Evolutionary conservation across 495 filamentous ascomycete species (phyloP), one percentile per base, ranked within the genome.

Genomic region (Penicillium cosmopolitanum): DNA sequence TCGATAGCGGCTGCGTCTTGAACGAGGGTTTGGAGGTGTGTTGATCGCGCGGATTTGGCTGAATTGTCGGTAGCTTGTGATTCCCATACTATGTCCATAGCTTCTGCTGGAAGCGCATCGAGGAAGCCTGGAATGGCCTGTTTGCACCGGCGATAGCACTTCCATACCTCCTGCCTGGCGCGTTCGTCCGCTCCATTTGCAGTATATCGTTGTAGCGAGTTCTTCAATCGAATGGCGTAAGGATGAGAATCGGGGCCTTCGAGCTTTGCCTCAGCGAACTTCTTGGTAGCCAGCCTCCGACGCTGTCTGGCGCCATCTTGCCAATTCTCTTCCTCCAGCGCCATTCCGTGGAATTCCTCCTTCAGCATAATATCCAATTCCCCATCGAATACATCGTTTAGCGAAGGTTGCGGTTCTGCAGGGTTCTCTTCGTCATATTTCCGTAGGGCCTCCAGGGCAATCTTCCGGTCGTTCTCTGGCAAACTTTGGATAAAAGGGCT

Each of bases 1-100:
- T 82, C 84, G 38, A 81, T 74, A 11, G 82, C 74, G 25, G 75
- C 67, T 69, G 89, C 85, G 62, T 92, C 90, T 66, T 85, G 78
- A 6, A 82, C 75, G 13, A 93, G 73, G 11, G 73, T 65, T 55
- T 85, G 83, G 16, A 90, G 64, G 71, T 87, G 86, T 12, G 75
- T 70, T 70, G 87, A 82, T 38, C 84, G 84, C 35, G 70, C 61
- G 25, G 63, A 2, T 15, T 54, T 38, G 1, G 67, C 50, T 50
- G 84, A 77, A 28, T 80, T 67, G 60, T 82, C 80, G 9, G 78
- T 68, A 3, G 72, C 58, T 81, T 84, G 75, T 53, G 82, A 66
- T 50, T 69, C 50, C 76, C 71, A 79, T 69, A 87, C 51, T 57
- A 74, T 21, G 53, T 69, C 70, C 66, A 80, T 51, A 60, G 67